Percentiles rank a stretch among this genome's conserved stretches.
phyloP scores from a whole-genome alignment of 140 eudicot species.

The Ambrosia hybrid region DNA sequence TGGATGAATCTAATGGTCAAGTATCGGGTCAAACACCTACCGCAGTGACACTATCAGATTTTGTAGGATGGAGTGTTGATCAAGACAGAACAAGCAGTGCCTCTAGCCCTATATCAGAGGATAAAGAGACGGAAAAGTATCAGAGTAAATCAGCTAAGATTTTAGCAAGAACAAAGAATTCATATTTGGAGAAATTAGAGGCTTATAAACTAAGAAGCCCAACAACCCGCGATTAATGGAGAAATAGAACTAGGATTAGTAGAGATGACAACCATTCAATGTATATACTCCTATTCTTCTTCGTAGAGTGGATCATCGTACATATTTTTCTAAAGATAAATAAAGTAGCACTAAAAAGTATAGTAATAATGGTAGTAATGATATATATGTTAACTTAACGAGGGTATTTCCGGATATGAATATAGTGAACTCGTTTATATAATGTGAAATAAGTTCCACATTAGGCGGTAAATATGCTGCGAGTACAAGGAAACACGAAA shows the following conservation, averaged over 20 bases:
- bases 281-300: too few species aligned
- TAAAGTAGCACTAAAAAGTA: too few species aligned
- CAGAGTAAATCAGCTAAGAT: slow-evolving; percentile 36
- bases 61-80: slow-evolving; percentile 52
- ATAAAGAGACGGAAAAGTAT: slow-evolving; percentile 32
- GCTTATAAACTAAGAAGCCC: slow-evolving; percentile 61
- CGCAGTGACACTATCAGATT: slow-evolving; percentile 47
- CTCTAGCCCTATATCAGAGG: slow-evolving; percentile 27
- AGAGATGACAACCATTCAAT: too few species aligned
- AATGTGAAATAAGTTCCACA: not conserved
- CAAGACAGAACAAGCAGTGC: slow-evolving; percentile 25
- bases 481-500: not conserved
- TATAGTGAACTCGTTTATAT: too few species aligned
- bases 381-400: too few species aligned
- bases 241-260: slow-evolving; percentile 12
- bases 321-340: not conserved
- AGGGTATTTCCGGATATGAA: too few species aligned
- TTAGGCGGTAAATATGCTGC: not conserved
- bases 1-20: slow-evolving; percentile 14
- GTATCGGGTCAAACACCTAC: slow-evolving; percentile 31
- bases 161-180: slow-evolving; percentile 43
- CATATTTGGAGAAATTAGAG: slow-evolving; percentile 65
- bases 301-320: too few species aligned
- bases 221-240: slow-evolving; percentile 39
- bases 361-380: too few species aligned